These are phyloP conservation scores for Delphinella strobiligena DNA, from an alignment of 2,329 filamentous ascomycete genomes.

Conservation along the genomic window DNA sequence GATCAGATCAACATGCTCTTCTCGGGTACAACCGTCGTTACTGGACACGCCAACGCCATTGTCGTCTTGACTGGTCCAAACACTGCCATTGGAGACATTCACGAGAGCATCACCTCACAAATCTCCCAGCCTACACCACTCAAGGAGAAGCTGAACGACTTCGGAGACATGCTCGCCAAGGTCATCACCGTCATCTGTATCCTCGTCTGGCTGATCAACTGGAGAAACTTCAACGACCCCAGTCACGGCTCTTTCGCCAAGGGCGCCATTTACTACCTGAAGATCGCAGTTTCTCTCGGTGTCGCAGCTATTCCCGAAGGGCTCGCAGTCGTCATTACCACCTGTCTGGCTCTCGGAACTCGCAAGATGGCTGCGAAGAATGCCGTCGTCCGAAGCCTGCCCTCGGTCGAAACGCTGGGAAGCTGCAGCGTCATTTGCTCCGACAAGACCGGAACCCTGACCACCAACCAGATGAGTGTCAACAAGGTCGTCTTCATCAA, in stretches of 20 bases:
- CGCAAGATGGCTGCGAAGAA: constrained; percentile 99
- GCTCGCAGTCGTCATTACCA: constrained; percentile 96
- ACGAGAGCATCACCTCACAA: constrained; percentile 95
- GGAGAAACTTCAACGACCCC: constrained; percentile 91
- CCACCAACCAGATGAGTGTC: constrained; percentile 99
- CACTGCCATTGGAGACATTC: constrained; percentile 96
- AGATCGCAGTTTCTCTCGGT: constrained; percentile 96
- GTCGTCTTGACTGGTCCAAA: constrained; percentile 81
- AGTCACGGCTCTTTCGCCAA: constrained; percentile 83
- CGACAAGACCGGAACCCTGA: constrained; percentile 96
- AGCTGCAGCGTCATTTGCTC: constrained; percentile 99
- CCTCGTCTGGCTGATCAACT: constrained; percentile 96
- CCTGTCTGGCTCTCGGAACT: constrained; percentile 87
- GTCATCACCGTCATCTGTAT: constrained; percentile 96
- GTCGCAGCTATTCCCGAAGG: constrained; percentile 97
- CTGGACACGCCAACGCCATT: constrained; percentile 79
- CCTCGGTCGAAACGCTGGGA: constrained; percentile 92
- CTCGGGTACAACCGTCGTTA: constrained; percentile 94
- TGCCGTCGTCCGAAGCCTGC: constrained; percentile 87
- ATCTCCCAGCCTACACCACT: constrained; percentile 94
- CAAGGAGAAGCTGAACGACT: constrained; percentile 98
- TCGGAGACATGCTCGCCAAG: constrained; percentile 90
- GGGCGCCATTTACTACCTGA: constrained; percentile 97
- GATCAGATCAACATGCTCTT: constrained; percentile 98
- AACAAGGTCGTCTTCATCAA: constrained; percentile 80